phyloP scores from a whole-genome alignment of 139 green algal genomes.

The Klebsormidium nitens region DNA sequence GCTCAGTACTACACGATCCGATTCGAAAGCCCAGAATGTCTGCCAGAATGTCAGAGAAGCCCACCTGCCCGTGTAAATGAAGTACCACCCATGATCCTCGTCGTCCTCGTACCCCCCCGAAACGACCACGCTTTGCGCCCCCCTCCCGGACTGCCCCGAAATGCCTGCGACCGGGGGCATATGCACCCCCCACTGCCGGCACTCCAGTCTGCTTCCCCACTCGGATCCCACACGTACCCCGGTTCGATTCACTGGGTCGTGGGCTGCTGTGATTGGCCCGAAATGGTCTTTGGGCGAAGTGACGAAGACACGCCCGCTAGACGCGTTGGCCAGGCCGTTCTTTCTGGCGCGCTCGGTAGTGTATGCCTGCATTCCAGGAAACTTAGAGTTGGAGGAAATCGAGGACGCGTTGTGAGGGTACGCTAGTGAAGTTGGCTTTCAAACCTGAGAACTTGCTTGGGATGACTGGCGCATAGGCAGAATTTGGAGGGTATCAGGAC shows the following conservation, averaged over 20 bases:
- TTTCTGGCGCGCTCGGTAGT: slow-evolving; percentile 68
- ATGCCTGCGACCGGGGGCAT: slow-evolving; percentile 95
- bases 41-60: too few species aligned
- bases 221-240: slow-evolving; percentile 78
- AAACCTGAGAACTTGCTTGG: too few species aligned
- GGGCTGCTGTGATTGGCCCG: slow-evolving; percentile 82
- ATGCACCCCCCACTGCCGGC: slow-evolving; percentile 90
- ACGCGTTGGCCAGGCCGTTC: slow-evolving; percentile 78
- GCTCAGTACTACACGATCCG: too few species aligned
- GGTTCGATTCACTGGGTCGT: slow-evolving; percentile 64
- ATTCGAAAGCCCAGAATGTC: too few species aligned
- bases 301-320: slow-evolving; percentile 83
- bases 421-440: too few species aligned
- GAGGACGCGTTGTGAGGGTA: too few species aligned
- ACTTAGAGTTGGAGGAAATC: too few species aligned
- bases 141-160: slow-evolving; percentile 72
- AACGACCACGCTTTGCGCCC: slow-evolving; percentile 71
- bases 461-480: too few species aligned
- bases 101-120: slow-evolving; percentile 90
- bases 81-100: slow-evolving; percentile 87
- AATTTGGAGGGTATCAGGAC: too few species aligned
- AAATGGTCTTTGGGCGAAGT: slow-evolving; percentile 82
- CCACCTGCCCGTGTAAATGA: slow-evolving; percentile 84
- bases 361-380: too few species aligned
- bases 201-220: slow-evolving; percentile 88